Conservation (phyloP, 2,329 filamentous ascomycete species). For the Venturia nashicola region DNA sequence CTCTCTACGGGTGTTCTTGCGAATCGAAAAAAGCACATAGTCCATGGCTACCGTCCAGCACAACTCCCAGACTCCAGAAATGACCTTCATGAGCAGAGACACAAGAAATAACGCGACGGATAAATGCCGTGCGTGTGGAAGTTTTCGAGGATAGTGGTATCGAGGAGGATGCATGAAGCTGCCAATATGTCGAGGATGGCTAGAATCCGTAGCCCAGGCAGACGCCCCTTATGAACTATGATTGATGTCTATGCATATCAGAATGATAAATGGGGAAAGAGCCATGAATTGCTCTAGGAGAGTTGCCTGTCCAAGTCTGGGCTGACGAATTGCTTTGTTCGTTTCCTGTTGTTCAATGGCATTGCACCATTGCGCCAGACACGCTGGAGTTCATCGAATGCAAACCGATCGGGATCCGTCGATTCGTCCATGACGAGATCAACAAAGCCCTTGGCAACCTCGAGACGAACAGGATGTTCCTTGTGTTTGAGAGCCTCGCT, state of each 20-base stretch:
- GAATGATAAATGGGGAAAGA: not conserved
- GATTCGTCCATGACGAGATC: slow-evolving; percentile 39
- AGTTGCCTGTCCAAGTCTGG: slow-evolving; percentile 39
- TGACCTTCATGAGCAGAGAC: not conserved
- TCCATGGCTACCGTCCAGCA: not conserved
- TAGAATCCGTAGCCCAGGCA: not conserved
- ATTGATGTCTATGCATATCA: not conserved
- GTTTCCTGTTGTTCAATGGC: slow-evolving; percentile 45
- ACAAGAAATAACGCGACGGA: not conserved
- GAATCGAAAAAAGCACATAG: not conserved
- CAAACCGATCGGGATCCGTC: slow-evolving; percentile 26
- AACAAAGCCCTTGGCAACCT: slow-evolving; percentile 43
- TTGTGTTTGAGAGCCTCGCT: slow-evolving; percentile 40
- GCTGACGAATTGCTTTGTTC: slow-evolving; percentile 40
- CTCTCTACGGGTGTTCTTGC: not conserved
- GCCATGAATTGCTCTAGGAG: slow-evolving; percentile 18
- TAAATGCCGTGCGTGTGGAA: not conserved
- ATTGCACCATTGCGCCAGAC: slow-evolving; percentile 42
- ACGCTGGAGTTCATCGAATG: slow-evolving; percentile 39
- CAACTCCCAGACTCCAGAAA: slow-evolving; percentile 2
- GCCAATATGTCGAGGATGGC: not conserved
- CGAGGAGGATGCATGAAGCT: not conserved
- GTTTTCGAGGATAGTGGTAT: not conserved
- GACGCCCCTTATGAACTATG: not conserved
- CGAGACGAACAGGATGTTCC: slow-evolving; percentile 35